Base-by-base conservation (phyloP, 176 grass and related monocot genomes). In the Rhynchospora tenuis region DNA sequence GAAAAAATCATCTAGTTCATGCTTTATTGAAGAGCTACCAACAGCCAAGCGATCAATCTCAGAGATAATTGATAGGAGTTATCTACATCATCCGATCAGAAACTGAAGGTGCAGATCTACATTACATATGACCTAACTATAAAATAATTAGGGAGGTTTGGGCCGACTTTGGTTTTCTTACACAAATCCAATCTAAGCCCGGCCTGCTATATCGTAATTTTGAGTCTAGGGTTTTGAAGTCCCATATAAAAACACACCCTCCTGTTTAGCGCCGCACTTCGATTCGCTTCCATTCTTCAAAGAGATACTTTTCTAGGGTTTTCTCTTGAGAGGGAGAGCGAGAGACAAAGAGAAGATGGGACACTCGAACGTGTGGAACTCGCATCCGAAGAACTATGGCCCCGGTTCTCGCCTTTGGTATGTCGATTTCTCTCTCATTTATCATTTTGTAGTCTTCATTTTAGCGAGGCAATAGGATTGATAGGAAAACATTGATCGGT, bases 331-430 rank as follows among this genome's bases (percentile, higher is more conserved):
- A 74, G 12, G 0, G n/a, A 28, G 11, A 17, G 38, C 19, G 44
- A 31, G n/a, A 29, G 17, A 6, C 19, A 28, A 7, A 48, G 63
- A 71, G 45, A 86, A 67, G 31, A 88, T 88, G 86, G 86, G 86
- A n/a, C 86, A 88, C 63, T 65, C 72, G 5, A 88, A 88, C 51
- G 69, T 88, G 13, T 88, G 86, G 86, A 88, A 88, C 81, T 88
- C 86, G 19, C 86, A 88, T 38, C 86, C 86, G 12, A 88, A 88
- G 81, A 79, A 38, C 81, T 88, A 88, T 50, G 86, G 86, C 2
- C 81, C 86, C 61, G 86, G 86, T 80, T 88, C 86, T 52, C 59
- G 81, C 43, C 22, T 51, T 31, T 88, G 86, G 86, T 88, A 84
- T 48, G 81, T 14, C 0, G 38, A 50, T 77, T 45, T 48, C 11